Evolutionary conservation across 257 asterid genomes (phyloP), one percentile per base, ranked within the genome.

Genomic region (Plantago ovata): DNA sequence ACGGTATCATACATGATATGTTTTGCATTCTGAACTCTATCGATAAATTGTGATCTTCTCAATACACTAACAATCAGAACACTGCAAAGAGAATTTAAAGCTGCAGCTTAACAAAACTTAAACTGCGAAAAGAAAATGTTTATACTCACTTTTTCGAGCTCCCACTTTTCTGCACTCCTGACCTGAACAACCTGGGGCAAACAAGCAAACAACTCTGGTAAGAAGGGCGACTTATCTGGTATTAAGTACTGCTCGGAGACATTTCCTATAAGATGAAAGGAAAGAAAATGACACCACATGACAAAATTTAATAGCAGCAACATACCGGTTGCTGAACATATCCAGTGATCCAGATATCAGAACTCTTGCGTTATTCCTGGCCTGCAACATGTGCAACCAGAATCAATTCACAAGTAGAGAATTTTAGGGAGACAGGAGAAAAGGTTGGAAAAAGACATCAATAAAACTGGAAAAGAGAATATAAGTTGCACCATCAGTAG

Each of bases 131-230:
- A 33, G 18, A 44, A 51, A 62, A 47, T 12, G 5, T 13, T 39
- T 51, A 33, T 53, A 74, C 83, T 72, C 56, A 80, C 84, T 72
- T 74, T 18, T 69, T 67, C 61, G 43, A 69, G 71, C 62, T 69
- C 62, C 84, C 87, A 52, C 69, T 72, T 72, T 74, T 81, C 57
- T 77, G 76, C 60, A 72, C 77, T 36, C 77, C 78, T 49, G 74
- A 72, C 69, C 71, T 76, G 58, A 73, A 64, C 69, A 68, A 60
- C 62, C 86, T 79, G 66, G 67, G 62, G 45, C 51, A 44, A 42
- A 66, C 53, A 50, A 23, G 50, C 28, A 53, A 56, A 57, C 52
- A 49, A 43, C 20, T 15, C 15, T 10, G 14, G 52, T 64, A 28
- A 73, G 69, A 53, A 60, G 64, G 38, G 28, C 16, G 43, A 10